These are phyloP conservation scores for Capsicum rhomboideum DNA, from an alignment of 257 asterid genomes.

Conservation along the genomic window DNA sequence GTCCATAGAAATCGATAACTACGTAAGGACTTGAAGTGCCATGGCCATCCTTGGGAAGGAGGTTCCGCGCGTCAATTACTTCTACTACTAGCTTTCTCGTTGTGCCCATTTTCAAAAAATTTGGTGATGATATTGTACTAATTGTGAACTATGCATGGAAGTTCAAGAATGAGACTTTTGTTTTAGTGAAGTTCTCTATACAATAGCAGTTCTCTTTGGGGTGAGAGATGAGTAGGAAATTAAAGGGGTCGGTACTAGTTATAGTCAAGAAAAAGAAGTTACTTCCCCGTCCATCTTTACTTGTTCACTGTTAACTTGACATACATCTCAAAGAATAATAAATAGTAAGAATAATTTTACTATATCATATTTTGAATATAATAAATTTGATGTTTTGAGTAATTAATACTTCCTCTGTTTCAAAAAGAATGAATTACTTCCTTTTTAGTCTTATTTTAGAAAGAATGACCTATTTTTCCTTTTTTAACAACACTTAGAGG, in stretches of 20 bases:
- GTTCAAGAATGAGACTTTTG: not conserved
- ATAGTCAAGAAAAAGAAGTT: not conserved
- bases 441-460: no score
- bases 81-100: slow-evolving; percentile 65
- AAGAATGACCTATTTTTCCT: no score
- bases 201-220: not conserved
- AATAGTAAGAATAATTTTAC: no score
- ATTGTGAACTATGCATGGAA: not conserved
- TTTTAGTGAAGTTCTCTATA: not conserved
- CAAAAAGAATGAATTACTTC: no score
- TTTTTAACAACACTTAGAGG: no score
- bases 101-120: slow-evolving; percentile 22
- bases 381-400: no score
- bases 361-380: no score
- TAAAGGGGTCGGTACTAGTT: slow-evolving; percentile 20
- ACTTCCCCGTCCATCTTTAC: no score
- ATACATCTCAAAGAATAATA: no score
- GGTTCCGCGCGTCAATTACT: slow-evolving; percentile 64
- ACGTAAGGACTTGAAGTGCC: slow-evolving; percentile 83
- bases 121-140: not conserved
- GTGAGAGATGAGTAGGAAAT: not conserved
- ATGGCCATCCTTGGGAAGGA: slow-evolving; percentile 76
- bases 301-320: no score
- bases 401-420: no score
- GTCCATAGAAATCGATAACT: slow-evolving; percentile 68